phyloP scores from a whole-genome alignment of 2,329 filamentous ascomycete genomes.

The Claviceps fusiformis region DNA sequence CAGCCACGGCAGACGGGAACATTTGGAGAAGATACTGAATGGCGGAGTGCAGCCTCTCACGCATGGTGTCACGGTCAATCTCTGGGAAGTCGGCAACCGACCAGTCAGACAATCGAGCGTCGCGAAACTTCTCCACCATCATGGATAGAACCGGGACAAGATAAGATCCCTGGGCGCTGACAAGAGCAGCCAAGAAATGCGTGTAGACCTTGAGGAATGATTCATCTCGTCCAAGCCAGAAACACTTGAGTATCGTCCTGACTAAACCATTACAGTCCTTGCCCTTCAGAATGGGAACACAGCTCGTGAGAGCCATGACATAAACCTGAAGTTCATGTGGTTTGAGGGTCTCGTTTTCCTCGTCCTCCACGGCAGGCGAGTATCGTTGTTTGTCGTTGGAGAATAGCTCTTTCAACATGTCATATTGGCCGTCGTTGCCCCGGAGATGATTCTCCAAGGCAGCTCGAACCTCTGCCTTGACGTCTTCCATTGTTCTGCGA shows the following conservation, averaged over 20 bases:
- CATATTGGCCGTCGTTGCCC: slow-evolving; percentile 47
- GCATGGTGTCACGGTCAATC: slow-evolving; percentile 51
- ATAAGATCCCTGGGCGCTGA: slow-evolving; percentile 72
- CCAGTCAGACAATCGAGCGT: slow-evolving; percentile 32
- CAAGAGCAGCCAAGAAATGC: slow-evolving; percentile 55
- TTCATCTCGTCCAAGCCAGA: slow-evolving; percentile 52
- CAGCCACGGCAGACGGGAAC: slow-evolving; percentile 63
- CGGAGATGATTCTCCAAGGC: slow-evolving; percentile 43
- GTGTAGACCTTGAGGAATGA: slow-evolving; percentile 54
- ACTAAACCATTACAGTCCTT: slow-evolving; percentile 46
- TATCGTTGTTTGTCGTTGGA: slow-evolving; percentile 32
- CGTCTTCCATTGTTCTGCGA: slow-evolving; percentile 37
- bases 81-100: slow-evolving; percentile 37
- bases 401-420: slow-evolving; percentile 47
- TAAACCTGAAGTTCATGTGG: slow-evolving; percentile 46
- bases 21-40: slow-evolving; percentile 66
- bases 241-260: slow-evolving; percentile 42
- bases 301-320: slow-evolving; percentile 48
- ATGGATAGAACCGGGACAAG: slow-evolving; percentile 62
- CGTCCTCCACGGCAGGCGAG: slow-evolving; percentile 23
- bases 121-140: slow-evolving; percentile 66
- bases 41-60: slow-evolving; percentile 60
- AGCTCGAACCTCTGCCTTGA: slow-evolving; percentile 39
- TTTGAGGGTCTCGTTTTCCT: slow-evolving; percentile 35
- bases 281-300: slow-evolving; percentile 44